Base-by-base conservation (phyloP, 306 rosid species). In the Castanea sativa region DNA sequence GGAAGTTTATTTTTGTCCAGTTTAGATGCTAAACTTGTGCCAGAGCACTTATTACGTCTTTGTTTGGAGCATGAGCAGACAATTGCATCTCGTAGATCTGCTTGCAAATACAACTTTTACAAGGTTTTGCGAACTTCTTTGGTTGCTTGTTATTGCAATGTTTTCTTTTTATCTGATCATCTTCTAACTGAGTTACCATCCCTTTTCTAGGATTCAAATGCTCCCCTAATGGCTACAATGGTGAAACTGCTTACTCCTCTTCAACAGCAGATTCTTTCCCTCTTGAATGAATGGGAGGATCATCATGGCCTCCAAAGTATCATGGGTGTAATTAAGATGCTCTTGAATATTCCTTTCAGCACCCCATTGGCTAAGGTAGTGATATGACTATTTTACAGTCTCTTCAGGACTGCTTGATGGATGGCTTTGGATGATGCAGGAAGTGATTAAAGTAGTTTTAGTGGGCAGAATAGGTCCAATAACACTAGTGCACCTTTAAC, bases 361-460 rank as follows among this genome's bases (percentile, higher is more conserved):
- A 86, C 89, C 70, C 90, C 97, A 30, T 79, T 95, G 27, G 95
- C 97, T n/a, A 91, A 95, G 97, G 98, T 94, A 85, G 74, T 75
- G 23, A 45, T 64, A 5, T 52, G 35, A 38, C 67, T 73, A 60
- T 52, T 69, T 55, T 52, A 32, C 35, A 68, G 55, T 68, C 55
- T 58, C 2, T 60, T 43, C 55, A 43, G 11, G 38, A 43, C 51
- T 43, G 51, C 51, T 43, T 43, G 51, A 8, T 43, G 13, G 33
- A 4, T 32, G 38, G 21, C 20, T 30, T 30, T 64, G 18, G 29
- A 29, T 58, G 27, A 57, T 57, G 63, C 63, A 57, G 20, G 27
- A 57, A 57, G 63, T 8, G 63, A 57, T 7, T 19, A 57, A 2
- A n/a, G 63, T 8, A 4, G 23, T 57, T 57, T 57, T 57, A 57